Evolutionary conservation across 192 early-diverging fungal species (phyloP), one percentile per base, ranked within the genome.

Genomic region (Coemansia sp.): DNA sequence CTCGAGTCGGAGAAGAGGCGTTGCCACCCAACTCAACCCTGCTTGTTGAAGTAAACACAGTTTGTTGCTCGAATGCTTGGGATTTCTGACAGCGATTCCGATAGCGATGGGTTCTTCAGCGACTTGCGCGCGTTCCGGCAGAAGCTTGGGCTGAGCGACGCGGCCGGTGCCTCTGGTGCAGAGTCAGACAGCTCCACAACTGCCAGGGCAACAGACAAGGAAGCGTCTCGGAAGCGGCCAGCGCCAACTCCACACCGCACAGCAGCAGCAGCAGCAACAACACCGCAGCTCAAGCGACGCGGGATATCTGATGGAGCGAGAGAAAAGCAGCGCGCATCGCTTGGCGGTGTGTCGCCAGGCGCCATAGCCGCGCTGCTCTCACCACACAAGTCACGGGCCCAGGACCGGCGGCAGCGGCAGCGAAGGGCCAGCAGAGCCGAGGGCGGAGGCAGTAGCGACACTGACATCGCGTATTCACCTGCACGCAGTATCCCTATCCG

Each of bases 51-150:
- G n/a, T n/a, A n/a, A n/a, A n/a, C n/a, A n/a, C n/a, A n/a, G n/a
- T n/a, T n/a, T n/a, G n/a, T n/a, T n/a, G n/a, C n/a, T n/a, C n/a
- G n/a, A n/a, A n/a, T n/a, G n/a, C n/a, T n/a, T n/a, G n/a, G n/a
- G n/a, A n/a, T n/a, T n/a, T n/a, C n/a, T n/a, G n/a, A n/a, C n/a
- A n/a, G n/a, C 14, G 67, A 70, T 31, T 63, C 60, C 12, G 67
- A 70, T 28, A 70, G 60, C 44, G 67, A 70, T 30, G 60, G 34
- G 16, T 59, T 63, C 38, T 70, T 59, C 51, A 63, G 67, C 47
- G 67, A 63, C 13, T 51, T 70, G 21, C 35, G 47, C 3, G 34
- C 47, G 21, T 34, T 70, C 4, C 46, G 67, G 18, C 55, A 44
- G 13, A 49, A 55, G 38, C 51, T 70, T 14, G 67, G 67, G 14